Base-by-base conservation (phyloP, 768 basidiomycete genomes). In the Hypholoma fasciculare region DNA sequence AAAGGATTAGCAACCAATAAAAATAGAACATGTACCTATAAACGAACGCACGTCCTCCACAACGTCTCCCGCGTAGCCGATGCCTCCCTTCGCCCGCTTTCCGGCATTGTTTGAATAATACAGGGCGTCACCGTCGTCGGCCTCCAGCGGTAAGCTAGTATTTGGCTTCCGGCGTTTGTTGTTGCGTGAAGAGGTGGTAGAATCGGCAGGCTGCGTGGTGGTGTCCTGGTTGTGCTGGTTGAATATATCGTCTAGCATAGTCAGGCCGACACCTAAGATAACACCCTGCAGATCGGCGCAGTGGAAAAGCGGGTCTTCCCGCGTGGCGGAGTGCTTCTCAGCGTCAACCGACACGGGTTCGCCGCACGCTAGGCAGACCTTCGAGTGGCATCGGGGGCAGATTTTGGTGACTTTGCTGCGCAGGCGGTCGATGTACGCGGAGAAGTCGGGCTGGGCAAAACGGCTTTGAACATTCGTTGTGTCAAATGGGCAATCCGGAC, bases 281-380 rank as follows among this genome's bases (percentile, higher is more conserved):
- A 92, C 84, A 39, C 95, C 96, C 74, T 97, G 90, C 37, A 96
- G 70, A 67, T 92, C 90, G 6, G 92, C 82, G 71, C 95, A 97
- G 73, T 97, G 95, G 68, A 96, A 92, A 57, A 96, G 73, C 12
- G 81, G 79, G 54, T 84, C 82, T 46, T 85, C 82, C 27, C 75
- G 72, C 8, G 76, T 70, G 37, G 77, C 72, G 75, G 69, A 67
- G 72, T 71, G 50, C 74, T 78, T 65, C 51, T 64, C 67, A 30
- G 78, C 76, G 27, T 72, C 72, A 23, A 71, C 65, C 38, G 80
- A 77, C 39, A 83, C 74, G 23, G 82, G 76, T 72, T 92, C 91
- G 23, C 89, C 88, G 62, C 92, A 94, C 16, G 90, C 91, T 58
- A 87, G 75, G 68, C 92, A 94, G 56, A 88, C 84, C 48, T 81